phyloP scores from a whole-genome alignment of 495 filamentous ascomycete species.

The Astrothelium subdiscretum region DNA sequence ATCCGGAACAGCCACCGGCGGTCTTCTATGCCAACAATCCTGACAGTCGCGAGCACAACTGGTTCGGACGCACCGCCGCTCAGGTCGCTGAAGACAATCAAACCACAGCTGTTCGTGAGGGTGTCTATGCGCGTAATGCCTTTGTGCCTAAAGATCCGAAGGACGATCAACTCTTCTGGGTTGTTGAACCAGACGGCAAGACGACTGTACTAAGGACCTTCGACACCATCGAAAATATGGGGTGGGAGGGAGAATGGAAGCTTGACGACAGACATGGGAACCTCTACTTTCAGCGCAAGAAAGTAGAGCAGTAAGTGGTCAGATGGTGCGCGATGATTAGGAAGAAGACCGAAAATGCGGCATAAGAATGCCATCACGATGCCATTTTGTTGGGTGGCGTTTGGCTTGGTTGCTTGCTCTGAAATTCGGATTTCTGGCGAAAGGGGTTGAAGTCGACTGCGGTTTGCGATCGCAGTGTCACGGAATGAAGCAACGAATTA shows the following conservation, averaged over 20 bases:
- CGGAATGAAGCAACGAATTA: too few species aligned
- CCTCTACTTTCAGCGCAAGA: not conserved
- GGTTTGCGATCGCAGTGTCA: too few species aligned
- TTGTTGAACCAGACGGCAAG: constrained; percentile 19
- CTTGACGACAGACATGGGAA: not conserved
- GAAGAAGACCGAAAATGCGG: not conserved
- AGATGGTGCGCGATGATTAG: not conserved
- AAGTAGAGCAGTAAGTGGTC: not conserved
- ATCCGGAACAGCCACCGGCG: not conserved
- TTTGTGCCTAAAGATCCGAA: constrained; percentile 21
- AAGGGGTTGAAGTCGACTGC: too few species aligned
- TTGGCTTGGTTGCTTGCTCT: not conserved
- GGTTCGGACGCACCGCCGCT: constrained; percentile 19
- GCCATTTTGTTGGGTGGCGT: not conserved
- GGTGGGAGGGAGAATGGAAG: not conserved
- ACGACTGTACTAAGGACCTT: not conserved
- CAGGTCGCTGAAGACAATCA: constrained; percentile 26
- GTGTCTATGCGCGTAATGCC: constrained; percentile 19
- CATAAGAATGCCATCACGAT: not conserved
- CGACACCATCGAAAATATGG: not conserved
- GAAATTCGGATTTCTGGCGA: not conserved
- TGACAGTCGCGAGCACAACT: constrained; percentile 4
- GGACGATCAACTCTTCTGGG: constrained; percentile 28
- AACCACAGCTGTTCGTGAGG: constrained; percentile 21
- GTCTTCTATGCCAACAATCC: not conserved